These are phyloP conservation scores for Rubroboletus satanas DNA, from an alignment of 768 basidiomycete species.

Conservation along the genomic window DNA sequence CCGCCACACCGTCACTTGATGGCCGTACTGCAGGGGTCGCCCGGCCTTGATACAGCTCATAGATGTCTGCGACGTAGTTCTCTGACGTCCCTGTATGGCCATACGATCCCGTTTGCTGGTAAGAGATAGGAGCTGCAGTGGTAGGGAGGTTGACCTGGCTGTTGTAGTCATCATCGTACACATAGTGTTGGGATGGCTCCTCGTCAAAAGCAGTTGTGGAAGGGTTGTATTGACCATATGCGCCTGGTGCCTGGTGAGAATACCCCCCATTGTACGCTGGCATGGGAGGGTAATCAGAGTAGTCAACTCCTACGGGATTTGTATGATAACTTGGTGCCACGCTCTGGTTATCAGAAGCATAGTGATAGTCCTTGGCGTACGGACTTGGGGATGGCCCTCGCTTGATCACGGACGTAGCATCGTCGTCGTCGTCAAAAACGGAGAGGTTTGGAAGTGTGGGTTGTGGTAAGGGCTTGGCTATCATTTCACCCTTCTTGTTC, in stretches of 20 bases:
- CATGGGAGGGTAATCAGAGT: constrained; percentile 62
- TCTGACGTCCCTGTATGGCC: constrained; percentile 17
- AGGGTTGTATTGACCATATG: constrained; percentile 53
- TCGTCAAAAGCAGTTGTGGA: constrained; percentile 54
- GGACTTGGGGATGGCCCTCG: constrained; percentile 53
- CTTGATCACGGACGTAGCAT: constrained; percentile 53
- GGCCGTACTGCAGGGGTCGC: constrained; percentile 35
- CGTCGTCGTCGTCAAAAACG: constrained; percentile 68
- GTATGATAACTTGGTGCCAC: constrained; percentile 34
- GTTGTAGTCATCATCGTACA: constrained; percentile 67
- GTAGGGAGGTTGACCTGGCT: constrained; percentile 58
- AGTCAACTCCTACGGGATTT: constrained; percentile 40
- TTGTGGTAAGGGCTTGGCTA: constrained; percentile 80
- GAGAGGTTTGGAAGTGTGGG: constrained; percentile 91
- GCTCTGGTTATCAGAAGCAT: constrained; percentile 47
- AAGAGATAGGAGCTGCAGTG: constrained; percentile 56
- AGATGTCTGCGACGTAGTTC: constrained; percentile 41
- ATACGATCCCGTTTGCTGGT: constrained; percentile 32
- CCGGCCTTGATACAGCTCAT: constrained; percentile 55
- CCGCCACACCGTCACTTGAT: constrained; percentile 30
- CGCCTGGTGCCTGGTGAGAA: constrained; percentile 49
- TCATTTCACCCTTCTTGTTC: constrained; percentile 86
- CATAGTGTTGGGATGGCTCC: constrained; percentile 45
- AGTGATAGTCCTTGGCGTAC: constrained; percentile 54
- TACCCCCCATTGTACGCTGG: constrained; percentile 69